Percentiles rank a stretch among this genome's conserved stretches.
Evolutionary conservation across 2,329 filamentous ascomycete species (phyloP).

Genomic region (Pseudogymnoascus sp.): DNA sequence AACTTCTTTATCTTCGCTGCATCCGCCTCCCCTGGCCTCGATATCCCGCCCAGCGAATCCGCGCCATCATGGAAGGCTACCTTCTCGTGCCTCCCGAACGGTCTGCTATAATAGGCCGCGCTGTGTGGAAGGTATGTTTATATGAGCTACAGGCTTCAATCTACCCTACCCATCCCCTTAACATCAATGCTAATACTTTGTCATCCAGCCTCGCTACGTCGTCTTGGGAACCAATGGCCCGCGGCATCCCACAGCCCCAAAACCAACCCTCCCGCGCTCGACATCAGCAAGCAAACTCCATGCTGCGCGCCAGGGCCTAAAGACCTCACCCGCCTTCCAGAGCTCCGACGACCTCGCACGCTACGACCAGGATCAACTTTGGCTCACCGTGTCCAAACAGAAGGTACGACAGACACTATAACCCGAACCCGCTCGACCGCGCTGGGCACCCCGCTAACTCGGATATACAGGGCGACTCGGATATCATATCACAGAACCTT

Average conservation of each 20-base stretch:
- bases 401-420: slow-evolving; percentile 24
- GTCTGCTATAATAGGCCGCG: slow-evolving; percentile 42
- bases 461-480: slow-evolving; percentile 27
- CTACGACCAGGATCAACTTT: slow-evolving; percentile 19
- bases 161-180: slow-evolving; percentile 1
- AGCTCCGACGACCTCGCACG: slow-evolving; percentile 23
- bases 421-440: neutral
- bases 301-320: slow-evolving; percentile 20
- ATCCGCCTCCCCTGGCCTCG: neutral
- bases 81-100: slow-evolving; percentile 44
- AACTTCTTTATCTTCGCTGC: slow-evolving; percentile 6
- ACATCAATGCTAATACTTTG: slow-evolving; percentile 4
- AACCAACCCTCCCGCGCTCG: slow-evolving; percentile 13
- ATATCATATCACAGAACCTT: slow-evolving; percentile 26
- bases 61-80: slow-evolving; percentile 39
- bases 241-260: slow-evolving; percentile 10
- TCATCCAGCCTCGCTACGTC: slow-evolving; percentile 47
- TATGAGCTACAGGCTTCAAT: neutral
- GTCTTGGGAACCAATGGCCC: slow-evolving; percentile 40
- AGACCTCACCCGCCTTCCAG: slow-evolving; percentile 22
- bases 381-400: slow-evolving; percentile 29
- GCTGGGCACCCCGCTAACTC: neutral
- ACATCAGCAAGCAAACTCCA: slow-evolving; percentile 11
- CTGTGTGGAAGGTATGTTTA: slow-evolving; percentile 43
- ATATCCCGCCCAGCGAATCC: neutral